Percentiles rank a stretch among this genome's conserved stretches.
Evolutionary conservation across 2,329 filamentous ascomycete genomes (phyloP).

Genomic region (Epicoccum sorghinum): DNA sequence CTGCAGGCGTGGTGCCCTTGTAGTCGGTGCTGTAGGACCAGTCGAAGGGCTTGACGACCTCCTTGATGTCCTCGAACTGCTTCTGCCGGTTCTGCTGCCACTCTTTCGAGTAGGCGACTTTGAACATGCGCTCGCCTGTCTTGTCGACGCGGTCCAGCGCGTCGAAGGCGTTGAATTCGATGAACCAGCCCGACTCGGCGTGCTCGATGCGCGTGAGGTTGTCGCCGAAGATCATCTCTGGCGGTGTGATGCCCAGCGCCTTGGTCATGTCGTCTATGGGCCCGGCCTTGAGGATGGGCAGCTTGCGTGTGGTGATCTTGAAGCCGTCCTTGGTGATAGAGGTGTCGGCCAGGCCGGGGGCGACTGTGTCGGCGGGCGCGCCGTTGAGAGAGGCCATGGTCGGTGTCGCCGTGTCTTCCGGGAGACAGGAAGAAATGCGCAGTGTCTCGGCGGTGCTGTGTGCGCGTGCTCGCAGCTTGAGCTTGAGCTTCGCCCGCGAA

Average conservation of each 20-base stretch:
- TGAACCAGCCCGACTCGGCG: slow-evolving; percentile 73
- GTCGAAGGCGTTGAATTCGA: slow-evolving; percentile 83
- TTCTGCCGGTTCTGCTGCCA: slow-evolving; percentile 82
- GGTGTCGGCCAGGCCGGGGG: slow-evolving; percentile 42
- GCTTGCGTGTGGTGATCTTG: slow-evolving; percentile 81
- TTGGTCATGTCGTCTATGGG: slow-evolving; percentile 86
- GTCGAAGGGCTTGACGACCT: slow-evolving; percentile 94
- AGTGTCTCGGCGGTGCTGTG: too few relatives aligned
- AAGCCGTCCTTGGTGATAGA: slow-evolving; percentile 60
- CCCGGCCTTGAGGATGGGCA: slow-evolving; percentile 90
- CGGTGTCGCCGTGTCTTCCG: slow-evolving; percentile 10
- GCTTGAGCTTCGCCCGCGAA: neutral
- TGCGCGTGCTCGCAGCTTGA: neutral
- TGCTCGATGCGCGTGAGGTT: slow-evolving; percentile 82
- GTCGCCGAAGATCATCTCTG: slow-evolving; percentile 99
- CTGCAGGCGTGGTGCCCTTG: slow-evolving; percentile 66
- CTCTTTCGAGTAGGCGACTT: slow-evolving; percentile 88
- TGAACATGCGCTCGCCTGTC: slow-evolving; percentile 86
- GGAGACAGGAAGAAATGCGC: too few relatives aligned
- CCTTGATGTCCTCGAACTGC: slow-evolving; percentile 83
- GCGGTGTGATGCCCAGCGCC: slow-evolving; percentile 81
- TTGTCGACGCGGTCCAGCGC: slow-evolving; percentile 93
- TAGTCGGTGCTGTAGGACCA: slow-evolving; percentile 97
- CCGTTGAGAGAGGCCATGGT: slow-evolving; percentile 39
- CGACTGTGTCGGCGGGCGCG: slow-evolving; percentile 40